Conservation (phyloP, 768 basidiomycete genomes). For the Neoboletus brunneissimus region DNA sequence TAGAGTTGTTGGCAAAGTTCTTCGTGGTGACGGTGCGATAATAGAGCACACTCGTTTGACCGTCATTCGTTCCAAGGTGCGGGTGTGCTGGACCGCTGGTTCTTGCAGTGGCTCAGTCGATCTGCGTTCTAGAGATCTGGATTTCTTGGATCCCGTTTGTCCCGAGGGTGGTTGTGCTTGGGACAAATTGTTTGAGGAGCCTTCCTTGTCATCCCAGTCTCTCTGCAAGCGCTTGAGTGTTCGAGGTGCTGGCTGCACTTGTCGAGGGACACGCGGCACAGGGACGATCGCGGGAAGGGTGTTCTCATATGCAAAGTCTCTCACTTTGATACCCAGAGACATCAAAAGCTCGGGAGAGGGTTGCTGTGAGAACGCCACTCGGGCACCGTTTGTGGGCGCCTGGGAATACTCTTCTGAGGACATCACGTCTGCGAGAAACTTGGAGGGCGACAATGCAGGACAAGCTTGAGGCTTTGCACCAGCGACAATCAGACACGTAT, state of each 20-base stretch:
- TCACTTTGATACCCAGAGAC: slow-evolving; percentile 41
- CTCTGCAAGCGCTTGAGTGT: slow-evolving; percentile 38
- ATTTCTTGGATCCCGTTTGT: slow-evolving; percentile 19
- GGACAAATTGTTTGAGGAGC: slow-evolving; percentile 1
- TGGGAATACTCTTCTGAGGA: slow-evolving; percentile 19
- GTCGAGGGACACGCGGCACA: slow-evolving; percentile 45
- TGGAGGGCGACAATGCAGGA: slow-evolving; percentile 24
- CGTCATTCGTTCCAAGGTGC: slow-evolving; percentile 18
- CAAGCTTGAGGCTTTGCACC: slow-evolving; percentile 33
- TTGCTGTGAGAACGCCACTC: slow-evolving; percentile 29
- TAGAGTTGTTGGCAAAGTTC: slow-evolving; percentile 3
- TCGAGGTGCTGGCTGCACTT: slow-evolving; percentile 44
- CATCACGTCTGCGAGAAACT: slow-evolving; percentile 15
- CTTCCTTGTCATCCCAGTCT: slow-evolving; percentile 33
- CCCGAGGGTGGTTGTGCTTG: slow-evolving; percentile 7
- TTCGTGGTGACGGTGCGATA: slow-evolving; percentile 5
- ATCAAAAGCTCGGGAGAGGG: slow-evolving; percentile 33
- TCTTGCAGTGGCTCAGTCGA: slow-evolving; percentile 36
- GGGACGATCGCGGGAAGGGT: slow-evolving; percentile 59
- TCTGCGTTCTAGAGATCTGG: slow-evolving; percentile 29
- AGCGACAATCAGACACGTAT: slow-evolving; percentile 28
- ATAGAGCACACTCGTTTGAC: slow-evolving; percentile 17
- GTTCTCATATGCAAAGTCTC: slow-evolving; percentile 70
- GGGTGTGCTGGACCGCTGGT: slow-evolving; percentile 12
- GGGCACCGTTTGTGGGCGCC: slow-evolving; percentile 5